Conservation (phyloP, 2,329 filamentous ascomycete genomes). For the Calonectria leucothoes region DNA sequence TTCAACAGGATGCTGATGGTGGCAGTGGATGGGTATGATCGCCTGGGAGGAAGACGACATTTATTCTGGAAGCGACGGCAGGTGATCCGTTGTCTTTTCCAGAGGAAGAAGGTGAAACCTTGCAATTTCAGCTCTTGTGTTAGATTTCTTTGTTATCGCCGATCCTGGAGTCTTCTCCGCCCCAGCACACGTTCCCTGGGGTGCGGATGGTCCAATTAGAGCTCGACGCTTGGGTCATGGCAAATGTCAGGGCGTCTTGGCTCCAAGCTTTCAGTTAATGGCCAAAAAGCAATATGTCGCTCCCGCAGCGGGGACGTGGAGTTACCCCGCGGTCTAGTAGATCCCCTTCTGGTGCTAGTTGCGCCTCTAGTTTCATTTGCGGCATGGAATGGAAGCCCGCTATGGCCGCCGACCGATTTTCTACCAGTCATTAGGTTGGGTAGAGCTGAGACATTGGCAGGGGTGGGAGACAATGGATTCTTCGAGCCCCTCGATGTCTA, state of each 20-base stretch:
- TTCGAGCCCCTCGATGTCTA: not conserved
- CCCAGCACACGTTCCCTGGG: not conserved
- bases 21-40: not conserved
- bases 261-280: not conserved
- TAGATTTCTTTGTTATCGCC: not conserved
- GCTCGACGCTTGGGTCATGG: not conserved
- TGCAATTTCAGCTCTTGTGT: not conserved
- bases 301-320: not conserved
- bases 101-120: not conserved
- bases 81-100: not conserved
- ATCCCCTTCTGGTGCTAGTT: not conserved
- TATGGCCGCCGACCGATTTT: not conserved
- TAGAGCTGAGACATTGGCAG: not conserved
- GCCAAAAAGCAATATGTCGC: not conserved
- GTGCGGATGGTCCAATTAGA: not conserved
- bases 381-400: not conserved
- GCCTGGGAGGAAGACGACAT: not conserved
- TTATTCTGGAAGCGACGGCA: not conserved
- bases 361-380: not conserved
- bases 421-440: too few relatives aligned
- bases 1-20: not conserved
- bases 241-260: not conserved
- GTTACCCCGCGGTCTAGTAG: not conserved
- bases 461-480: not conserved
- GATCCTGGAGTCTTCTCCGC: not conserved